Evolutionary conservation across 495 filamentous ascomycete species (phyloP), one percentile per base, ranked within the genome.

Genomic region (Viridothelium virens): DNA sequence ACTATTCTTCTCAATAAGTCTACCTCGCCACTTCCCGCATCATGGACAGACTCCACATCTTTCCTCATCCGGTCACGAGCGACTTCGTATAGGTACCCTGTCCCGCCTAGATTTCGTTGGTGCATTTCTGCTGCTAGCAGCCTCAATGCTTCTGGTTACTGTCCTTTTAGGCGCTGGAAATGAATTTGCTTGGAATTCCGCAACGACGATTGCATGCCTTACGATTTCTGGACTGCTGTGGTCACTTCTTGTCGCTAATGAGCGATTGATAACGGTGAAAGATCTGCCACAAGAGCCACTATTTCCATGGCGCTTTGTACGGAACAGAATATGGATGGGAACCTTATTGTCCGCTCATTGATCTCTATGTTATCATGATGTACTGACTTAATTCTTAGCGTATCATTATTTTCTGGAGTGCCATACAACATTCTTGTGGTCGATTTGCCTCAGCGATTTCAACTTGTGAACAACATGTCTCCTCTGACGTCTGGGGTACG

Each of bases 291-390:
- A 14, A 11, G 65, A 70, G 16, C 68, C 65, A 4, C 39, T 66
- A 2, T 47, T 69, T 48, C 68, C 68, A 36, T 70, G 65, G 68
- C 41, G 65, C 33, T 67, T 70, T 38, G 9, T 67, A 10, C 41
- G 47, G 12, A 67, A 59, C 44, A 56, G 68, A 9, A 61, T 38
- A 1, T 48, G 41, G 56, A 38, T 69, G 34, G 25, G 56, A 14
- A 37, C 62, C 11, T 33, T 69, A 11, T 48, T 69, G 68, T 69
- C 33, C 56, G 68, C n/a, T 66, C 39, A 44, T 65, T n/a, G n/a
- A 12, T 39, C 47, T n/a, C 37, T 44, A 63, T 16, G n/a, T n/a
- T 5, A 5, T 5, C 5, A 5, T 44, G 5, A 5, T 44, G 5
- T 44, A 44, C 39, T 44, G 39, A 12, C 39, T 12, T 12, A n/a